Base-by-base conservation (phyloP, 73 alveolate species). In the Paraurostyla sp. region DNA sequence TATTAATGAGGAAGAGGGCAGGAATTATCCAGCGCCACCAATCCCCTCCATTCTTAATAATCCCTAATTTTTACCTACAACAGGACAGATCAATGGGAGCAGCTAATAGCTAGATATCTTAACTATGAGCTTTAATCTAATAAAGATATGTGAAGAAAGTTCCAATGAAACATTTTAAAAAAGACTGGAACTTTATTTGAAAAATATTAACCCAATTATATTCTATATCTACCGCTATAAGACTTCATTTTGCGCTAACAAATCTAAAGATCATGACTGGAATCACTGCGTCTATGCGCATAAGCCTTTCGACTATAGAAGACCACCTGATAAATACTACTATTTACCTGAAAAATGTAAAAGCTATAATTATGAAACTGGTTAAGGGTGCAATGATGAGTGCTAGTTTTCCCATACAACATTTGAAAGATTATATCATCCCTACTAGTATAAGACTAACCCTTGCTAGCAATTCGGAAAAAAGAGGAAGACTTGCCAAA, bases 341-440 rank as follows among this genome's bases (percentile, higher is more conserved):
- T 89, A 89, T 48, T n/a, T 27, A 4, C 76, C 90, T 30, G 88
- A 80, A 36, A 80, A 89, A 32, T 89, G 95, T 38, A 20, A 50
- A 27, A 76, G 15, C 69, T 43, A 43, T 54, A 33, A 75, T 46
- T 51, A 43, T 2, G 87, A 75, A 6, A 45, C 69, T 9, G 87
- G 87, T 0, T 25, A 9, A 46, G 87, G 87, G 0, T 75, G 87
- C 29, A 2, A 23, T 4, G 46, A 46, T 0, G 62, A 62, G 9
- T 89, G 95, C 52, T 38, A 63, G 43, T 41, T 54, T 27, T 38
- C 89, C 48, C 95, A 89, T 32, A 49, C 91, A 0, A 81, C 95
- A 0, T 89, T 89, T 65, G 95, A 89, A 48, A 80, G 92, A 52
- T 89, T 89, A 18, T 89, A 89, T 63, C 95, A 89, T 42, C 95